phyloP scores from a whole-genome alignment of 768 basidiomycete species.

The Mycena capillaripes region DNA sequence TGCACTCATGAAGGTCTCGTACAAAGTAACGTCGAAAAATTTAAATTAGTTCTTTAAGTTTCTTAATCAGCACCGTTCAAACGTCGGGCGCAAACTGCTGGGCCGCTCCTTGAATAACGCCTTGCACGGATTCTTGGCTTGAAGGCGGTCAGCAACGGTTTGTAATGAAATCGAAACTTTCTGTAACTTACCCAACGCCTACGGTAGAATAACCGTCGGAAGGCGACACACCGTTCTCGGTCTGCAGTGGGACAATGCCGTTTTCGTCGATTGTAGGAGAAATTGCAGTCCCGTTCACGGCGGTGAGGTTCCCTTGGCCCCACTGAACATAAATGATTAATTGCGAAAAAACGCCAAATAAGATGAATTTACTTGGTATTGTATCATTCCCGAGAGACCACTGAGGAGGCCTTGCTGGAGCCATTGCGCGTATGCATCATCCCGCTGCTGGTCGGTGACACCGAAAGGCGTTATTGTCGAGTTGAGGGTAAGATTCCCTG shows the following conservation, averaged over 20 bases:
- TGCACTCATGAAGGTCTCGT: not conserved
- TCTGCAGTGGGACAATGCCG: constrained; percentile 43
- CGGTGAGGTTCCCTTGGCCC: constrained; percentile 66
- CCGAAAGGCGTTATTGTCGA: constrained; percentile 54
- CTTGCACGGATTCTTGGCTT: constrained; percentile 49
- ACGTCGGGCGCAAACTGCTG: constrained; percentile 51
- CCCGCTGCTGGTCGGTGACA: constrained; percentile 66
- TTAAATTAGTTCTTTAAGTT: not conserved
- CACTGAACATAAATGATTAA: constrained; percentile 57
- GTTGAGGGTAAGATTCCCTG: constrained; percentile 30
- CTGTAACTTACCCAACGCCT: constrained; percentile 53
- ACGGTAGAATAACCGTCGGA: constrained; percentile 73
- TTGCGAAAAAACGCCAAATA: constrained; percentile 31
- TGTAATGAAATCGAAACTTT: no score
- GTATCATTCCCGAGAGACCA: constrained; percentile 60
- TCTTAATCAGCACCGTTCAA: constrained; percentile 11
- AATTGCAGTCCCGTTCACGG: constrained; percentile 61
- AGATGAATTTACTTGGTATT: constrained; percentile 57
- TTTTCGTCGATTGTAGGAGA: constrained; percentile 50
- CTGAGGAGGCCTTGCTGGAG: constrained; percentile 53
- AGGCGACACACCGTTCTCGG: constrained; percentile 66
- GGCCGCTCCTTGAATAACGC: constrained; percentile 46
- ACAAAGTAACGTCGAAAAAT: not conserved
- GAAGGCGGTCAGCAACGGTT: no score
- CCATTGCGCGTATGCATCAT: constrained; percentile 69